Percentiles rank a stretch among this genome's conserved stretches.
phyloP scores from a whole-genome alignment of 257 asterid species.

The Agastache rugosa region DNA sequence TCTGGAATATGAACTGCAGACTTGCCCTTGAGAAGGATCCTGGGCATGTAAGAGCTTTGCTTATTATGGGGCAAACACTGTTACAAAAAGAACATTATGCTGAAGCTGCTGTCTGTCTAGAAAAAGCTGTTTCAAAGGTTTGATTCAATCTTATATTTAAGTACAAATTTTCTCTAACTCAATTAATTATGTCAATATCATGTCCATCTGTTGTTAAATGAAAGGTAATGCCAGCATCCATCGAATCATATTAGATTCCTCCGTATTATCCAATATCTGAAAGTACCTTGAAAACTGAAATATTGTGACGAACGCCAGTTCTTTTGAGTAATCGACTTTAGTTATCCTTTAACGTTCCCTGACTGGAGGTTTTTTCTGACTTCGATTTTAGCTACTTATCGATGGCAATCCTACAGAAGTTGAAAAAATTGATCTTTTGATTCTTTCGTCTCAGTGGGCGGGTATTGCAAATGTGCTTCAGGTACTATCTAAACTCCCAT shows the following conservation, averaged over 20 bases:
- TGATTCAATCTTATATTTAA: conserved; percentile 30
- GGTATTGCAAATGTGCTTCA: conserved; percentile 71
- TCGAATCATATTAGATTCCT: neutral
- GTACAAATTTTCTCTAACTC: neutral
- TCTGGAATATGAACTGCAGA: conserved; percentile 59
- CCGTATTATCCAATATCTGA: conserved; percentile 13
- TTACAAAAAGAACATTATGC: conserved; percentile 53
- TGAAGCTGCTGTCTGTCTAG: conserved; percentile 75
- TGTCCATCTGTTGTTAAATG: conserved; percentile 11
- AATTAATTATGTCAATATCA: conserved; percentile 7
- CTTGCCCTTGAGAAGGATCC: conserved; percentile 91
- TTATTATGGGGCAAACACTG: conserved; percentile 75
- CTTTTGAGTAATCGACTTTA: neutral
- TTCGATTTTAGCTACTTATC: conserved; percentile 59
- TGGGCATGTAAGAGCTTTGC: conserved; percentile 70
- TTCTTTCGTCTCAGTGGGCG: conserved; percentile 82
- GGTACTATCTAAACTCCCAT: conserved; percentile 50
- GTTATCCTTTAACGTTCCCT: conserved; percentile 9
- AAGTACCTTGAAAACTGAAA: conserved; percentile 4
- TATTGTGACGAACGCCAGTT: neutral
- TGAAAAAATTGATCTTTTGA: conserved; percentile 78
- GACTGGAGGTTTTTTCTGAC: conserved; percentile 32
- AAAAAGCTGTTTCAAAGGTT: conserved; percentile 77
- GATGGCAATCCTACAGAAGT: conserved; percentile 58
- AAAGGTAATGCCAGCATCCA: neutral